Conservation (phyloP, 2,329 filamentous ascomycete genomes). For the Colletotrichum paranaense region DNA sequence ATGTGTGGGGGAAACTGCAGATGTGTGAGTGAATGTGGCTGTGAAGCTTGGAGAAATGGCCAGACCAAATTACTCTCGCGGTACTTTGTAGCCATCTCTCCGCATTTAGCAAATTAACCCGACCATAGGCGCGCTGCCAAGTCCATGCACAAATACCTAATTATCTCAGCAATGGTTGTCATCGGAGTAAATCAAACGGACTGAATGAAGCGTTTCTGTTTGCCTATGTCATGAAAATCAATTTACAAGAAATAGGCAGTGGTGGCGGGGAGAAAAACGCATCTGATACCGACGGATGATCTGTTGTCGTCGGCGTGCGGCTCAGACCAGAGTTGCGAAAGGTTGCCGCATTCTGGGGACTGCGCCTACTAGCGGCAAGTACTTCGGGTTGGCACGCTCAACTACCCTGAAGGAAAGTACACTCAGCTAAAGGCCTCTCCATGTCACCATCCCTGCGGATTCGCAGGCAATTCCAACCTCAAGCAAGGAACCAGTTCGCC, state of each 20-base stretch:
- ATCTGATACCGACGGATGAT: slow-evolving; percentile 18
- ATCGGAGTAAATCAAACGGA: not conserved
- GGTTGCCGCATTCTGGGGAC: slow-evolving; percentile 28
- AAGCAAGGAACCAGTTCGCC: slow-evolving; percentile 18
- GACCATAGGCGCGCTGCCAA: not conserved
- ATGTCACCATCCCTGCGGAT: slow-evolving; percentile 27
- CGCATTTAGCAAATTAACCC: slow-evolving; percentile 11
- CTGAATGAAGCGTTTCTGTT: not conserved
- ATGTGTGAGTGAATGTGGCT: slow-evolving; percentile 19
- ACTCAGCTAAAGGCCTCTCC: not conserved
- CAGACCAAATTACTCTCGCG: not conserved
- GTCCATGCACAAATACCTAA: not conserved
- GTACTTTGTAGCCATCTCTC: not conserved
- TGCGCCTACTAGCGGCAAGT: not conserved
- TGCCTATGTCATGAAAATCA: not conserved
- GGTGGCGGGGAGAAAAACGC: not conserved
- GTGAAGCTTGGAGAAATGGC: slow-evolving; percentile 21
- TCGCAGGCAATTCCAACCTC: slow-evolving; percentile 34
- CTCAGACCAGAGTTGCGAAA: slow-evolving; percentile 30
- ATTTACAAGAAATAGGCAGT: not conserved
- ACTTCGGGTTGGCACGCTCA: not conserved
- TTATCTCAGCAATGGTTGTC: not conserved
- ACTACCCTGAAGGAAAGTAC: not conserved
- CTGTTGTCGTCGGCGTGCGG: slow-evolving; percentile 30
- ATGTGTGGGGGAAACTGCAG: not conserved